Evolutionary conservation across 1,284 basidiomycete species (phyloP), one percentile per base, ranked within the genome.

Genomic region (Heterobasidion parviporum): DNA sequence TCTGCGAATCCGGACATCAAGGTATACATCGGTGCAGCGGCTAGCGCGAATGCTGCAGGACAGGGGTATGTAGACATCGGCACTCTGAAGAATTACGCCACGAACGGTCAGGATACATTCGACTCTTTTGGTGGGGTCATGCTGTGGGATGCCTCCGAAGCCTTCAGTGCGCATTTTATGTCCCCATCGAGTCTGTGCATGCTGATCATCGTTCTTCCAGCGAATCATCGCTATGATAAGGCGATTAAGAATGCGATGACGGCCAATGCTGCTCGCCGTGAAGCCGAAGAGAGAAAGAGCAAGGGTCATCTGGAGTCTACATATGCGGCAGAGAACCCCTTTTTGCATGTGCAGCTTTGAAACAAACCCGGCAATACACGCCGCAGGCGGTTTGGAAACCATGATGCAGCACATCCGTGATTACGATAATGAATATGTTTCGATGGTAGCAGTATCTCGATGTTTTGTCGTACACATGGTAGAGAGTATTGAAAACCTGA

Each of bases 51-150:
- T 8, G 76, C 80, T 7, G 81, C 68, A 8, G 75, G 73, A 10
- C 68, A 67, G 8, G 81, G 82, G n/a, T 84, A 77, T 60, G 78
- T 81, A 52, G 66, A 69, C 54, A 66, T 74, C 4, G 65, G 64
- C 20, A 75, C 74, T n/a, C 66, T 85, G 26, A 73, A 70, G 5
- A 64, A 62, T 50, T 77, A 79, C 56, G 71, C 74, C 7, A 61
- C 65, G 44, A 60, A 72, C 49, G 79, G 74, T 15, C 73, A 75
- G 54, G 58, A 69, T 6, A 69, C 74, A 58, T 85, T 74, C 60
- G 74, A 78, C 10, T 82, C 80, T 33, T 84, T 86, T 62, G 83
- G 83, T 8, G 83, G 83, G n/a, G 72, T 82, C 16, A 85, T 85
- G 83, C 69, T 84, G 50, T 70, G 67, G 67, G 67, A 70, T 47